Evolutionary conservation across 371 early-diverging fungal species (phyloP).

Genomic region (Circinella umbellata): DNA sequence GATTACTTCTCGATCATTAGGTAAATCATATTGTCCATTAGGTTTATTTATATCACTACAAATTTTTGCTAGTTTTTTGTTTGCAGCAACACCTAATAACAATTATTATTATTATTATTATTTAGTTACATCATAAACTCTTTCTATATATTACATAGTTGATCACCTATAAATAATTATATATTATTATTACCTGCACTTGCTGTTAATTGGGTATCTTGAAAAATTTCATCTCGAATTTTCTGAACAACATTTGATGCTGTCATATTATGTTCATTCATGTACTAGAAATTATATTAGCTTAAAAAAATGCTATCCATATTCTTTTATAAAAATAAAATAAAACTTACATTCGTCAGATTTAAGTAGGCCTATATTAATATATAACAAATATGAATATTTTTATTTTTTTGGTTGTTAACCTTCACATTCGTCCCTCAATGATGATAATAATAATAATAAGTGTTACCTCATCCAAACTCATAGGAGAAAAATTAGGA

Average conservation of each 20-base stretch:
- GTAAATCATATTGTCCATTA: constrained; percentile 61
- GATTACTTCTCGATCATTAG: constrained; percentile 35
- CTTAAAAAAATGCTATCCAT: neutral
- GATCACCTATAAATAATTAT: no score
- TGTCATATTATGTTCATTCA: constrained; percentile 37
- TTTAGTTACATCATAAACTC: neutral
- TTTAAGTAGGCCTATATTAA: constrained; percentile 60
- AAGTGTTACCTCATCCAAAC: constrained; percentile 74
- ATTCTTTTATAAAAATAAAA: neutral
- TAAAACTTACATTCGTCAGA: constrained; percentile 45
- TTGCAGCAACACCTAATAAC: constrained; percentile 2
- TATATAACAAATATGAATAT: neutral
- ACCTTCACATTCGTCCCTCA: no score
- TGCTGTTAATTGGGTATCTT: constrained; percentile 59
- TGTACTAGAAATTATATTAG: neutral
- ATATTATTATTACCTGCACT: constrained; percentile 55
- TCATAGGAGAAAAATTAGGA: constrained; percentile 59
- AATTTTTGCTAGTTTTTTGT: constrained; percentile 47
- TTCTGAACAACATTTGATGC: constrained; percentile 56
- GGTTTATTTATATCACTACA: constrained; percentile 73
- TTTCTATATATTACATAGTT: no score
- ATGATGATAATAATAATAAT: no score
- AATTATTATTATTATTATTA: no score
- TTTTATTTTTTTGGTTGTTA: no score
- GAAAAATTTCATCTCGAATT: constrained; percentile 60